phyloP scores from a whole-genome alignment of 2,329 filamentous ascomycete genomes.

The Westerdykella aurantiaca region DNA sequence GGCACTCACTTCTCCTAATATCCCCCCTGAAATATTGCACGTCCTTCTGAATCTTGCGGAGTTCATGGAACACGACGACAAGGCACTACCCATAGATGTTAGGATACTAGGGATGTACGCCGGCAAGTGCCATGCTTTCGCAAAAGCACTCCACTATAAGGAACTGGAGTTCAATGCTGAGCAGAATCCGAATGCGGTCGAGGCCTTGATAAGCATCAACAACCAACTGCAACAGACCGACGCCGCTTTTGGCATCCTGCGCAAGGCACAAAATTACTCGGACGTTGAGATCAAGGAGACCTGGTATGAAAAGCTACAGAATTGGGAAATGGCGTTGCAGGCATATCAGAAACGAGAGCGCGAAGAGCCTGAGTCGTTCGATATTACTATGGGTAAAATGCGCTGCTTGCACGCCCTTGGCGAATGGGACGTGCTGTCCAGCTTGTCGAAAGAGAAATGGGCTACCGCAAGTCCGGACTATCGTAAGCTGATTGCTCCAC shows the following conservation, averaged over 20 bases:
- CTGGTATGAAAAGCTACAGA: conserved; percentile 97
- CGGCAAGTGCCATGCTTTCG: conserved; percentile 93
- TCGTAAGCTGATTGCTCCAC: conserved; percentile 81
- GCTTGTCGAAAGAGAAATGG: conserved; percentile 89
- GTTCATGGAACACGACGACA: conserved; percentile 99
- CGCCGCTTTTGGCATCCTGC: conserved; percentile 93
- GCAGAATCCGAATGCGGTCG: conserved; percentile 89
- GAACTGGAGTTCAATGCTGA: conserved; percentile 97
- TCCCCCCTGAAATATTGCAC: conserved; percentile 91
- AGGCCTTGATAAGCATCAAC: conserved; percentile 98
- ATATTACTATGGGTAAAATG: conserved; percentile 99
- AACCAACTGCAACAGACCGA: conserved; percentile 98
- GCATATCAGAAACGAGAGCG: conserved; percentile 88
- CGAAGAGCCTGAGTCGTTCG: conserved; percentile 66
- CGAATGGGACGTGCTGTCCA: conserved; percentile 92
- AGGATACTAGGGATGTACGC: conserved; percentile 89
- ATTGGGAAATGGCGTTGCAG: conserved; percentile 93
- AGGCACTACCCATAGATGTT: conserved; percentile 95
- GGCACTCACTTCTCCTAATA: conserved; percentile 89
- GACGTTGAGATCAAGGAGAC: conserved; percentile 96
- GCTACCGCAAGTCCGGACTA: conserved; percentile 81
- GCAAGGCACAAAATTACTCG: conserved; percentile 91
- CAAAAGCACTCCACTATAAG: conserved; percentile 97
- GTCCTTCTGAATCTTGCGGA: conserved; percentile 93
- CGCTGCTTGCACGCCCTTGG: conserved; percentile 92